phyloP scores from a whole-genome alignment of 2,329 filamentous ascomycete genomes.

The Neofusicoccum parvum region DNA sequence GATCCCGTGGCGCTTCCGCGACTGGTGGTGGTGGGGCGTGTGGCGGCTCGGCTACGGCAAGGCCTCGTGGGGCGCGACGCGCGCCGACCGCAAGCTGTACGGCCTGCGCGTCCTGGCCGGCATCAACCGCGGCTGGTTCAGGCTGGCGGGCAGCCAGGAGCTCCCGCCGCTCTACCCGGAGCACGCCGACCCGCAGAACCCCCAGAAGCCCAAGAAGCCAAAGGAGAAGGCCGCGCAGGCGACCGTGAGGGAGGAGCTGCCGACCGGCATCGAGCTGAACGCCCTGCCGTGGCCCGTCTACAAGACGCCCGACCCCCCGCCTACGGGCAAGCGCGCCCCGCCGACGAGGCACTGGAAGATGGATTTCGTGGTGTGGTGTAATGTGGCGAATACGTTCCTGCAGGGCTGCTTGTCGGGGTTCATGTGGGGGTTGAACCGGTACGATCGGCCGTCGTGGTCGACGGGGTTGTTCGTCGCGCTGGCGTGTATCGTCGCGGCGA shows the following conservation, averaged over 20 bases:
- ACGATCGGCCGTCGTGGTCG: slow-evolving; percentile 74
- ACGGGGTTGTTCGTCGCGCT: slow-evolving; percentile 78
- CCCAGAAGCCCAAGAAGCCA: not conserved
- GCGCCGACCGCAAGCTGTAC: slow-evolving; percentile 44
- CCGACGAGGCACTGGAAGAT: slow-evolving; percentile 74
- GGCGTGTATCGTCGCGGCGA: slow-evolving; percentile 68
- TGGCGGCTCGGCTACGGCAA: slow-evolving; percentile 56
- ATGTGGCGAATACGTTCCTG: slow-evolving; percentile 76
- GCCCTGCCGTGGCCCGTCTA: slow-evolving; percentile 64
- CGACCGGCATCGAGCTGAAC: slow-evolving; percentile 45
- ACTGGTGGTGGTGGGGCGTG: slow-evolving; percentile 71
- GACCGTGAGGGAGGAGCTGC: not conserved
- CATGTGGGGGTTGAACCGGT: slow-evolving; percentile 81
- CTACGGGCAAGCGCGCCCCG: slow-evolving; percentile 71
- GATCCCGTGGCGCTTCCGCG: slow-evolving; percentile 81
- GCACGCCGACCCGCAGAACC: not conserved
- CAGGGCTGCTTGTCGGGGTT: slow-evolving; percentile 73
- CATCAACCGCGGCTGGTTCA: slow-evolving; percentile 75
- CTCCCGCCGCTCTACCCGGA: slow-evolving; percentile 38
- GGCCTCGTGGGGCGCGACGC: slow-evolving; percentile 32
- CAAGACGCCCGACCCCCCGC: slow-evolving; percentile 66
- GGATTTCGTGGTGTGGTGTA: slow-evolving; percentile 77
- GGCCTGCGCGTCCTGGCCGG: slow-evolving; percentile 71
- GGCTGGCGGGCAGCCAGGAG: slow-evolving; percentile 66
- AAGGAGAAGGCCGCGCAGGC: slow-evolving; percentile 30